Base-by-base conservation (phyloP, 106 monocot genomes). In the Dioscorea zingiberensis region DNA sequence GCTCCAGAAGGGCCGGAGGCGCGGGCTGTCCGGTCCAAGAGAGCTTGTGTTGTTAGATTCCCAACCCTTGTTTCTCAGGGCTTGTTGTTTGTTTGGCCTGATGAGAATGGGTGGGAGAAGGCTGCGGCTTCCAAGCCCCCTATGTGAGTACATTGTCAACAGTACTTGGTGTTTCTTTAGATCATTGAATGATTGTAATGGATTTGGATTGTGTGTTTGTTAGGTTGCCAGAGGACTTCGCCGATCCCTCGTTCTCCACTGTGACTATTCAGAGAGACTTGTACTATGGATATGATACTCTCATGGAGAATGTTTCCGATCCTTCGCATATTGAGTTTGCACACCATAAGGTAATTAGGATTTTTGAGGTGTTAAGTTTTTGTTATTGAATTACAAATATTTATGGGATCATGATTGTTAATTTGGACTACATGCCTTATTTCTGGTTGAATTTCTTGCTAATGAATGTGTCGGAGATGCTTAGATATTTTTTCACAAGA, bases 321-420 rank as follows among this genome's bases (percentile, higher is more conserved):
- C 95, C 95, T 45, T 97, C 95, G 1, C 95, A 97, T 70, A 97
- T 97, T 51, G 86, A 97, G 12, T 97, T 97, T 75, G 95, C 95
- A 27, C 95, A 97, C 64, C 95, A 97, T 65, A 97, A 88, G 88
- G 95, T 97, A 87, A 46, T n/a, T 59, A 23, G 5, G n/a, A n/a
- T n/a, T n/a, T n/a, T n/a, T n/a, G n/a, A n/a, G n/a, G n/a, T n/a
- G n/a, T n/a, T n/a, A n/a, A n/a, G n/a, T n/a, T 11, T 56, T 12
- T 56, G 1, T 22, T 24, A 12, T 56, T 25, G 56, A 56, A 23
- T 19, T 53, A 2, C 51, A 53, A 18, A 16, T 53, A 4, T 19
- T 53, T 53, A 53, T 53, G 51, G 9, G 51, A 53, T 19, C n/a
- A 53, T 53, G 51, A 53, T 19, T 18, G 51, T 13, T 53, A 53